A percentile compares a stretch with the other conserved stretches of the same genome.
These are phyloP conservation scores for Gnaphalium uliginosum DNA, from an alignment of 129 eudicot genomes.

Conservation along the genomic window DNA sequence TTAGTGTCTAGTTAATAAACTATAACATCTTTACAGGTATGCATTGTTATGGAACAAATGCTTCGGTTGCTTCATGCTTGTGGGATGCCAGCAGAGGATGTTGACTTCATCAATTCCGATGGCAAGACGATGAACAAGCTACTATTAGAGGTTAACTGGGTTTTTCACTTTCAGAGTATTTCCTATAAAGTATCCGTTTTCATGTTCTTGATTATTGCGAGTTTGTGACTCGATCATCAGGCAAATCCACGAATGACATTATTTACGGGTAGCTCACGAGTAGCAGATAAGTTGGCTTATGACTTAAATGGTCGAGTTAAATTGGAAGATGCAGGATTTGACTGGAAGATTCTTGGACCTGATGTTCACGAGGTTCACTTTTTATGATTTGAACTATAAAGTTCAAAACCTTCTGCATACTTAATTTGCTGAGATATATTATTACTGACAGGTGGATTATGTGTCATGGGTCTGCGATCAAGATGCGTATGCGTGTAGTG, in stretches of 20 bases:
- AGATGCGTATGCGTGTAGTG: conserved; percentile 97
- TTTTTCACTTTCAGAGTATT: background rate
- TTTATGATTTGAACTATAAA: background rate
- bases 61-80: conserved; percentile 83
- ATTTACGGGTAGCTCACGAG: conserved; percentile 87
- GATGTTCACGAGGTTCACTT: conserved; percentile 77
- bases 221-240: conserved; percentile 31
- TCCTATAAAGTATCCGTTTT: background rate
- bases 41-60: conserved; percentile 92
- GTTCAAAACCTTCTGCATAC: too few relatives aligned
- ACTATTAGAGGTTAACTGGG: conserved; percentile 68
- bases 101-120: conserved; percentile 89
- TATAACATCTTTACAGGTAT: conserved; percentile 49
- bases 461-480: conserved; percentile 98
- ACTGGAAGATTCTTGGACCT: conserved; percentile 95
- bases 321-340: conserved; percentile 96
- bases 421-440: background rate
- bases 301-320: conserved; percentile 75
- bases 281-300: conserved; percentile 74
- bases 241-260: conserved; percentile 92
- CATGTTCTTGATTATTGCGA: background rate
- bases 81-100: conserved; percentile 89
- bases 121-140: conserved; percentile 82
- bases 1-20: background rate
- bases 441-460: conserved; percentile 68